Base-by-base conservation (phyloP, 2,329 filamentous ascomycete genomes). In the Diaporthe sp. region DNA sequence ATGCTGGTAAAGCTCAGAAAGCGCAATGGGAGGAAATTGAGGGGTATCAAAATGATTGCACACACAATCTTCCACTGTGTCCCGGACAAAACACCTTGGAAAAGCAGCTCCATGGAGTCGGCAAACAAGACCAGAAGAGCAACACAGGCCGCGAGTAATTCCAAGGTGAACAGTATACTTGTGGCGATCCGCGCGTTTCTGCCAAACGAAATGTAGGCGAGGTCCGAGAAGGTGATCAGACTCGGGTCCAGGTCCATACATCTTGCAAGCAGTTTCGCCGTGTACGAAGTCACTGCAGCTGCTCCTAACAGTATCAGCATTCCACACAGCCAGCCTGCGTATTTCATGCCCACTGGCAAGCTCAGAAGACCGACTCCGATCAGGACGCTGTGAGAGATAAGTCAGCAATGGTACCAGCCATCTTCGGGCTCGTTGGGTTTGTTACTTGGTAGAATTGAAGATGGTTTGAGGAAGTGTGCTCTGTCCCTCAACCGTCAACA, bases 401-500 rank as follows among this genome's bases (percentile, higher is more conserved):
- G 78, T 78, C 51, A 78, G 75, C 72, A 8, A 4, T 12, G 28
- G 13, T 5, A 37, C 7, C 55, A 49, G 3, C 28, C 39, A 13
- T 10, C 42, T 34, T 74, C 42, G 37, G 7, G n/a, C 13, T 25
- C 22, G 42, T 6, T 78, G 34, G 42, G 10, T 1, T 3, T 8
- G 84, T 76, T 78, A 87, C 85, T 98, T 98, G 82, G 96, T 96
- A 4, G 95, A 97, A 85, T 99, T 99, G 88, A 98, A 98, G 77
- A 98, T 90, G 9, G 96, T 98, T 86, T 98, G 96, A 0, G 95
- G 95, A 22, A 98, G 88, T 1, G 96, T 99, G n/a, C 95, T 98
- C 85, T 97, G 95, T 53, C 96, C 96, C 77, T 98, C 94, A 3
- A 98, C 92, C 3, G 96, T 90, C 79, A 96, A 90, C 74, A 98